These are phyloP conservation scores for Quambalaria eucalypti DNA, from an alignment of 1,284 basidiomycete genomes.

Conservation along the genomic window DNA sequence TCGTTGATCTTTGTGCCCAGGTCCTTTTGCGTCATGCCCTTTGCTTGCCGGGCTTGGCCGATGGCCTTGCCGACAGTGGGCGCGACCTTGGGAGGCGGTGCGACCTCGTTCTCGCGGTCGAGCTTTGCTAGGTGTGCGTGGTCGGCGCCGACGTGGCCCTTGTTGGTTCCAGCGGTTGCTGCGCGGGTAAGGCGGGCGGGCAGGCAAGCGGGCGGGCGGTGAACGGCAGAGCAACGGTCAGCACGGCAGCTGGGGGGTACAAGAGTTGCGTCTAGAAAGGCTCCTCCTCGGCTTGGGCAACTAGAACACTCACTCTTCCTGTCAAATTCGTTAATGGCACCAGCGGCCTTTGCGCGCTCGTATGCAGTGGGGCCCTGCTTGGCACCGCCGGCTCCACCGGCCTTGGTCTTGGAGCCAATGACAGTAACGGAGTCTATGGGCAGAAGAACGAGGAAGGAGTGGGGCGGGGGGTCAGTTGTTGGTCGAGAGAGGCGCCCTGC, in stretches of 20 bases:
- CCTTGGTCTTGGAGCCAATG: conserved; percentile 64
- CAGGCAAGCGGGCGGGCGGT: not conserved
- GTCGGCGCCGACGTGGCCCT: conserved; percentile 36
- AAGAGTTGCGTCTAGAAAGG: too few species aligned
- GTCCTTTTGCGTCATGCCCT: conserved; percentile 80
- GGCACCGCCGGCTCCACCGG: conserved; percentile 56
- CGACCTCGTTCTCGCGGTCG: conserved; percentile 67
- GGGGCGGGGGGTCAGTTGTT: conserved; percentile 1
- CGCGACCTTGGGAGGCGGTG: conserved; percentile 77
- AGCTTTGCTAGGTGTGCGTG: conserved; percentile 44
- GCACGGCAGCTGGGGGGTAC: not conserved
- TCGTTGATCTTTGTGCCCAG: conserved; percentile 88
- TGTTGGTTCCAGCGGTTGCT: conserved; percentile 38
- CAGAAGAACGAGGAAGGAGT: not conserved
- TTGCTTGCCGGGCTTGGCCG: conserved; percentile 67
- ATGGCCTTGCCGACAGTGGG: conserved; percentile 78
- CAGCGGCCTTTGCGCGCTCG: conserved; percentile 48
- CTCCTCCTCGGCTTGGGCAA: too few species aligned
- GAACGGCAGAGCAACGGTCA: not conserved
- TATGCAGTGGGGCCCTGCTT: conserved; percentile 51
- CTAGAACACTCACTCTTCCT: conserved; percentile 44
- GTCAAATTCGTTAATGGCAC: conserved; percentile 50
- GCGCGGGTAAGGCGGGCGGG: not conserved
- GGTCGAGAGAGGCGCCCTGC: too few species aligned
- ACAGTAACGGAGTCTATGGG: conserved; percentile 50